These are phyloP conservation scores for Fusarium odoratissimum DNA, from an alignment of 2,329 filamentous ascomycete genomes.

Conservation along the genomic window DNA sequence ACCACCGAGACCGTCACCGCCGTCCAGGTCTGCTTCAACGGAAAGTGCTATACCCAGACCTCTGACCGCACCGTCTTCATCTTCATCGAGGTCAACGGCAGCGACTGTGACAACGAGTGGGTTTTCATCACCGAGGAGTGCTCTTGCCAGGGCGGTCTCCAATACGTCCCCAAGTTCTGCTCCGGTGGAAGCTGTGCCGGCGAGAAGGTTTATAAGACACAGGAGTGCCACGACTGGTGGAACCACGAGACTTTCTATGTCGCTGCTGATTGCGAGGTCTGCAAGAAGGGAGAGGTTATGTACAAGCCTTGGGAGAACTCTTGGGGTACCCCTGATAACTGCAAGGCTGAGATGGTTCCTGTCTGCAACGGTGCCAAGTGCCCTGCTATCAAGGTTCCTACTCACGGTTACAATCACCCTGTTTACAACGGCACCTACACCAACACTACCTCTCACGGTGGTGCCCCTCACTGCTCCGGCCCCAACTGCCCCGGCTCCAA, in stretches of 20 bases:
- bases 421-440: neutral
- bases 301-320: slow-evolving; percentile 40
- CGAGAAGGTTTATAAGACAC: slow-evolving; percentile 32
- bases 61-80: slow-evolving; percentile 14
- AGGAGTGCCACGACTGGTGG: slow-evolving; percentile 28
- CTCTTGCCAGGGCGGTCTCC: slow-evolving; percentile 28
- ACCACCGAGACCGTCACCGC: slow-evolving; percentile 26
- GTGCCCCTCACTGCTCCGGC: neutral
- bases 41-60: slow-evolving; percentile 6
- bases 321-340: slow-evolving; percentile 10
- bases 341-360: slow-evolving; percentile 3
- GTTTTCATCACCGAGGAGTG: slow-evolving; percentile 34
- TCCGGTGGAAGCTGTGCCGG: slow-evolving; percentile 17
- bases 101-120: slow-evolving; percentile 22
- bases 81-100: slow-evolving; percentile 32
- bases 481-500: neutral
- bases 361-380: slow-evolving; percentile 1
- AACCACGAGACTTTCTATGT: slow-evolving; percentile 25
- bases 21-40: slow-evolving; percentile 15
- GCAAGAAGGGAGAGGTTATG: slow-evolving; percentile 19
- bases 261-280: slow-evolving; percentile 20
- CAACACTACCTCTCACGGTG: neutral
- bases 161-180: slow-evolving; percentile 34
- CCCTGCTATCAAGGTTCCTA: neutral
- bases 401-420: neutral